phyloP scores from a whole-genome alignment of 345 rosid species.

The Gossypium sturtianum region DNA sequence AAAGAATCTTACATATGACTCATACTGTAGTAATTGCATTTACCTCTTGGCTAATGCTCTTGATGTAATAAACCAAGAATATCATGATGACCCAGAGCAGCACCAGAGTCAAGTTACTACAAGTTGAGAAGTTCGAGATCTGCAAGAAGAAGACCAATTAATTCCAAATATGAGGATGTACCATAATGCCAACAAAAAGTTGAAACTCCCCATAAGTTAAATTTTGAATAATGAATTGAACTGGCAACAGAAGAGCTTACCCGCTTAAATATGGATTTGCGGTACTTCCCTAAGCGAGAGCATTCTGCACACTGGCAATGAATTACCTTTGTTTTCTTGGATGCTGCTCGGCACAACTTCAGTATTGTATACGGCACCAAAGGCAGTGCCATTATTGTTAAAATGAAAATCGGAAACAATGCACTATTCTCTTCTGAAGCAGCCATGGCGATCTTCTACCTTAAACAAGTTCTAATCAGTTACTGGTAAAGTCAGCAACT shows the following conservation, averaged over 20 bases:
- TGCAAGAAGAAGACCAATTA: slow-evolving; percentile 30
- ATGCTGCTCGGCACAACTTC: slow-evolving; percentile 65
- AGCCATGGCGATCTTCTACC: slow-evolving; percentile 55
- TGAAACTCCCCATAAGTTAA: neutral
- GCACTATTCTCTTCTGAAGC: slow-evolving; percentile 86
- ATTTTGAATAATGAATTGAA: slow-evolving; percentile 1
- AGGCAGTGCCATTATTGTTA: slow-evolving; percentile 94
- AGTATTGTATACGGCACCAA: slow-evolving; percentile 78
- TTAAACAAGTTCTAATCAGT: slow-evolving; percentile 15
- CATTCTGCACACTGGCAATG: slow-evolving; percentile 87
- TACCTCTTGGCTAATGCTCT: slow-evolving; percentile 86
- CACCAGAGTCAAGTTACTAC: slow-evolving; percentile 79
- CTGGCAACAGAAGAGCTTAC: slow-evolving; percentile 27
- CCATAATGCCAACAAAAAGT: neutral
- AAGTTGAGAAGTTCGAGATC: slow-evolving; percentile 92
- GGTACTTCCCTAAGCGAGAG: slow-evolving; percentile 73
- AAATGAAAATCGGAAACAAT: slow-evolving; percentile 86
- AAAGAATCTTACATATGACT: neutral
- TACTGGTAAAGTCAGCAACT: slow-evolving; percentile 5
- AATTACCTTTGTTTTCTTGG: slow-evolving; percentile 61
- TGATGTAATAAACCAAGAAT: slow-evolving; percentile 81
- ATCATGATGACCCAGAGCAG: slow-evolving; percentile 85
- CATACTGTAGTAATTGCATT: neutral
- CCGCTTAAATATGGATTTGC: slow-evolving; percentile 72
- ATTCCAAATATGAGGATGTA: neutral